Evolutionary conservation across 2,329 filamentous ascomycete species (phyloP).

Genomic region (Exophiala alcalophila): DNA sequence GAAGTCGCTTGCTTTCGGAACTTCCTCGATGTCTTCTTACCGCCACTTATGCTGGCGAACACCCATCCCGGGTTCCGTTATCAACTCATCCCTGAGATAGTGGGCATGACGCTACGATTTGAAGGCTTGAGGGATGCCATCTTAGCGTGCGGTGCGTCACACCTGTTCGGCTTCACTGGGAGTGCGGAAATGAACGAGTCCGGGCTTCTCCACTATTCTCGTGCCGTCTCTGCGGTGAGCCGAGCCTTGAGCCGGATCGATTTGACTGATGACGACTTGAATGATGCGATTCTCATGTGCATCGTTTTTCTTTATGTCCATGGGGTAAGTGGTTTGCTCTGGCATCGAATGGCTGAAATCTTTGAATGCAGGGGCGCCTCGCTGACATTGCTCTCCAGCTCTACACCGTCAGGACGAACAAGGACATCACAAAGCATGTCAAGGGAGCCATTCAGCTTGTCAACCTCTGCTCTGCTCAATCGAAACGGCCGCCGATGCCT

Average conservation of each 20-base stretch:
- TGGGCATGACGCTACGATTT: slow-evolving; percentile 18
- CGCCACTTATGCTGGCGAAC: slow-evolving; percentile 13
- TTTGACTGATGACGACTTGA: slow-evolving; percentile 16
- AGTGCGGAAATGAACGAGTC: slow-evolving; percentile 15
- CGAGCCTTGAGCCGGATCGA: slow-evolving; percentile 17
- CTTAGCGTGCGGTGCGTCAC: slow-evolving; percentile 21
- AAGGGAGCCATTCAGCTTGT: slow-evolving; percentile 21
- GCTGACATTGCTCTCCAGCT: slow-evolving; percentile 11
- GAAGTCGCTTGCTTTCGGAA: slow-evolving; percentile 21
- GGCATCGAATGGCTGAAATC: neutral
- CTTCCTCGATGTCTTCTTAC: slow-evolving; percentile 15
- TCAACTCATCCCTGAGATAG: slow-evolving; percentile 14
- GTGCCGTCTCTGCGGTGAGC: slow-evolving; percentile 15
- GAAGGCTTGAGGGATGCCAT: slow-evolving; percentile 17
- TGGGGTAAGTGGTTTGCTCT: slow-evolving; percentile 15
- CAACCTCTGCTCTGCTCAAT: slow-evolving; percentile 17
- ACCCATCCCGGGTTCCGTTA: slow-evolving; percentile 18
- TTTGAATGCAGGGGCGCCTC: neutral
- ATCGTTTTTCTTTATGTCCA: slow-evolving; percentile 22
- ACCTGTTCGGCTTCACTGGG: slow-evolving; percentile 9
- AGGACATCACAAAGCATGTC: slow-evolving; percentile 19
- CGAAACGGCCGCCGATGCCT: slow-evolving; percentile 11
- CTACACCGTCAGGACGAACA: slow-evolving; percentile 12
- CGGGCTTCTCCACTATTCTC: slow-evolving; percentile 17
- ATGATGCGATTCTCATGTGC: slow-evolving; percentile 13